Base-by-base conservation (phyloP, 257 asterid genomes). In the Przewalskia tangutica region DNA sequence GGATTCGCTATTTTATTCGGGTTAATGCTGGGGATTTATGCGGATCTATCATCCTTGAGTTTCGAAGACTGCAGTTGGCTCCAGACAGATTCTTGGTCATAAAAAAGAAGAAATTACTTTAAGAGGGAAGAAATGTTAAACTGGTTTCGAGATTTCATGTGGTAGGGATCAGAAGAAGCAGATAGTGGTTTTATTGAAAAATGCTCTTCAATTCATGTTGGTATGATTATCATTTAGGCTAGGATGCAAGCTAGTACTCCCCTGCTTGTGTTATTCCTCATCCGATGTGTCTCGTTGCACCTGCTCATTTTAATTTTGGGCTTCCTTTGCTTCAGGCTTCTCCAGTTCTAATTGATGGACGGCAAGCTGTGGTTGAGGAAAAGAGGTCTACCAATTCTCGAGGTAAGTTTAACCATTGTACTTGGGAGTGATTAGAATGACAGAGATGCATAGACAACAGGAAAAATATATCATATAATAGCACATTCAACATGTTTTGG, bases 321-420 rank as follows among this genome's bases (percentile, higher is more conserved):
- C 13, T 48, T 73, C 79, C 58, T 73, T 48, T 73, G 54, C 79
- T 73, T 77, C 90, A 94, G 98, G 97, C 97, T 87, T 94, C 98
- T 77, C 97, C 98, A 3, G 86, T 94, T 71, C 13, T 76, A 55
- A 80, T 95, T 83, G 92, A 96, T 80, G 96, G 88, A 7, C 89
- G 97, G 50, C 93, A 90, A 81, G 89, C 85, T 4, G 77, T 90
- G 83, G 93, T 93, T 42, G 98, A 95, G 88, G 97, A 93, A 75
- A 95, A 95, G 90, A 92, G 92, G 89, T 95, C 98, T 48, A 93
- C 98, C 20, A 88, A 88, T 85, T 86, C 96, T 27, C 89, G 94
- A 92, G 97, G 98, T 60, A 88, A 88, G 97, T 85, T 56, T n/a
- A 64, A 51, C 54, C 18, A 16, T 54, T 56, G 17, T 36, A 51